Conservation (phyloP, 805 yeast species). For the Clavispora fructus region DNA sequence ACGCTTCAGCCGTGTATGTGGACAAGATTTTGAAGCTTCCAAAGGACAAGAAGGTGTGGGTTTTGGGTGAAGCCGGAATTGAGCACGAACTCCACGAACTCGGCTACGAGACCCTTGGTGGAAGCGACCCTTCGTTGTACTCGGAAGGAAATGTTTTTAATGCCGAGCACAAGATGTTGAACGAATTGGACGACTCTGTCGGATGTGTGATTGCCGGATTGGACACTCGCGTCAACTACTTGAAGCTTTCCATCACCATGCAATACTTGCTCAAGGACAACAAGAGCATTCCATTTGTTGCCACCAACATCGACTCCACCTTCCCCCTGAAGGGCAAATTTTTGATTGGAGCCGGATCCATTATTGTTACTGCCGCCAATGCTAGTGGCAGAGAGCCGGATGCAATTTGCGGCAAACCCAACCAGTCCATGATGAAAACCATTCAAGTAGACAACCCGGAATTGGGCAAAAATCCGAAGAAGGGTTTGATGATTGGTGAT, state of each 20-base stretch:
- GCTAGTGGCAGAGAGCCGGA: slow-evolving; percentile 81
- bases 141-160: slow-evolving; percentile 46
- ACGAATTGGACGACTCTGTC: slow-evolving; percentile 62
- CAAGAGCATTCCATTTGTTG: slow-evolving; percentile 67
- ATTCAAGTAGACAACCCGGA: slow-evolving; percentile 59
- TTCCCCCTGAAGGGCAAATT: slow-evolving; percentile 84
- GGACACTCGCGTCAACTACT: slow-evolving; percentile 71
- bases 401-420: slow-evolving; percentile 86
- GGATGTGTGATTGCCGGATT: slow-evolving; percentile 91
- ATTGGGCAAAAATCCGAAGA: slow-evolving; percentile 44
- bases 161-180: slow-evolving; percentile 49
- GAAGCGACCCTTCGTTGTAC: slow-evolving; percentile 59
- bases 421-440: slow-evolving; percentile 83
- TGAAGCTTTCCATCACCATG: slow-evolving; percentile 73
- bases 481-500: slow-evolving; percentile 92
- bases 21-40: slow-evolving; percentile 71
- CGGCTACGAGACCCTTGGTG: slow-evolving; percentile 80
- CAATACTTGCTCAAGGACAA: slow-evolving; percentile 62
- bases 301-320: slow-evolving; percentile 93
- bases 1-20: slow-evolving; percentile 84
- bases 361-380: slow-evolving; percentile 68
- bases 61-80: slow-evolving; percentile 84
- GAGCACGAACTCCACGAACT: slow-evolving; percentile 68
- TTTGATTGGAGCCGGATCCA: slow-evolving; percentile 93
- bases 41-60: slow-evolving; percentile 76